phyloP scores from a whole-genome alignment of 352 stramenopile genomes.

The Saprolegnia diclina region DNA sequence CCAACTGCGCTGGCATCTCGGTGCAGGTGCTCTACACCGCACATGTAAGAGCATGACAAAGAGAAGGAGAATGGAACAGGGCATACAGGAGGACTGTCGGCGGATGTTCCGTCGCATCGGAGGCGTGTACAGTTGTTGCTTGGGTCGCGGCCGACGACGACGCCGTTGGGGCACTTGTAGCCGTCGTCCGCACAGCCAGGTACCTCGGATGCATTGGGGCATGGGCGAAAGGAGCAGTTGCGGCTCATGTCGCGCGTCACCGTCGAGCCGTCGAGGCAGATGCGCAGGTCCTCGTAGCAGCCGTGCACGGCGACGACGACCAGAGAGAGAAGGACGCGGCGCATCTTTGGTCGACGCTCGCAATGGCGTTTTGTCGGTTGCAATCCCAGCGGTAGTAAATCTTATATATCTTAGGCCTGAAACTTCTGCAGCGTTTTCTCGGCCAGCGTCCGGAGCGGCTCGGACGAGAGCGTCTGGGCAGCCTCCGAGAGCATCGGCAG shows the following conservation, averaged over 20 bases:
- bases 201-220: neutral
- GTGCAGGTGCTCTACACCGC: neutral
- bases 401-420: neutral
- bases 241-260: neutral
- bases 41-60: too few species aligned
- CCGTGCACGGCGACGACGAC: neutral
- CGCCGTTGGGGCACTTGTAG: neutral
- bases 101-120: neutral
- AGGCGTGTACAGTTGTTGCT: neutral
- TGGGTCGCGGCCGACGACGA: constrained; percentile 11
- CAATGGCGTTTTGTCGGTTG: neutral
- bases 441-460: neutral
- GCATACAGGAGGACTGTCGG: neutral
- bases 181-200: neutral
- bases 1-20: neutral
- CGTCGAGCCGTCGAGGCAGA: neutral
- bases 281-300: too few species aligned
- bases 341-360: neutral
- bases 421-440: constrained; percentile 2
- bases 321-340: neutral
- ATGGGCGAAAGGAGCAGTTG: neutral
- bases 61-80: neutral
- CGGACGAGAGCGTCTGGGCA: too few species aligned
- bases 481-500: neutral
- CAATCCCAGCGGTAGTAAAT: neutral